Evolutionary conservation across 768 basidiomycete genomes (phyloP).

Genomic region (Trametopsis cervina): DNA sequence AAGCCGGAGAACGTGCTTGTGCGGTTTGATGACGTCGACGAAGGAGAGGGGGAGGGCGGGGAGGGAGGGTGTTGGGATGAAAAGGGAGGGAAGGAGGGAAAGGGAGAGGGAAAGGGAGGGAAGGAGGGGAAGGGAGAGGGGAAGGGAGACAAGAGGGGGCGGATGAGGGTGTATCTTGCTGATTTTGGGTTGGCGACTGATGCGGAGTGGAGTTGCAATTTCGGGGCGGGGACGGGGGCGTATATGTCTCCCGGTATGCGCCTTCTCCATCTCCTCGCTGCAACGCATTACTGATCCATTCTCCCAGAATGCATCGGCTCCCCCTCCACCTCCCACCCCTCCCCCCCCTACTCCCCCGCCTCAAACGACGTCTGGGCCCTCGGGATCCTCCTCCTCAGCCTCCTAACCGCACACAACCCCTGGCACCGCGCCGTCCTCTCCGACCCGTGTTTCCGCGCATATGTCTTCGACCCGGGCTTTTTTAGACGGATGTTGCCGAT

Average conservation of each 20-base stretch:
- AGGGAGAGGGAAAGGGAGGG: no score
- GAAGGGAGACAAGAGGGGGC: slow-evolving; percentile 33
- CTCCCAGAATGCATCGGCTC: slow-evolving; percentile 19
- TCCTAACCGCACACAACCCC: slow-evolving; percentile 89
- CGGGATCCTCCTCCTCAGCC: slow-evolving; percentile 49
- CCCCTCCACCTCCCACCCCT: background rate
- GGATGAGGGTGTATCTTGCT: slow-evolving; percentile 33
- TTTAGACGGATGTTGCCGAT: slow-evolving; percentile 42
- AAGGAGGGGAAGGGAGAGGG: no score
- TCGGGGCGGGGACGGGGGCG: slow-evolving; percentile 17
- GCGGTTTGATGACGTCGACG: no score
- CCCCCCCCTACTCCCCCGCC: background rate
- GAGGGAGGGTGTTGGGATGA: no score
- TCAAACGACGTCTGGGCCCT: slow-evolving; percentile 22
- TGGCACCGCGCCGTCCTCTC: slow-evolving; percentile 79
- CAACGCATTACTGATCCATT: background rate
- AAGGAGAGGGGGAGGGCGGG: no score
- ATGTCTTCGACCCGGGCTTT: slow-evolving; percentile 68
- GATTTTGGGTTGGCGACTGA: slow-evolving; percentile 32
- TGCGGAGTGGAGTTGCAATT: slow-evolving; percentile 11
- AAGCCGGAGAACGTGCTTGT: slow-evolving; percentile 49
- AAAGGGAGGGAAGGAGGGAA: no score
- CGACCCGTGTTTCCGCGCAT: slow-evolving; percentile 85
- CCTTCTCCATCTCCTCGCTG: background rate
- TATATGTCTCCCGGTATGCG: slow-evolving; percentile 24